These are phyloP conservation scores for Paecilomyces sp. DNA, from an alignment of 2,329 filamentous ascomycete species.

Conservation along the genomic window DNA sequence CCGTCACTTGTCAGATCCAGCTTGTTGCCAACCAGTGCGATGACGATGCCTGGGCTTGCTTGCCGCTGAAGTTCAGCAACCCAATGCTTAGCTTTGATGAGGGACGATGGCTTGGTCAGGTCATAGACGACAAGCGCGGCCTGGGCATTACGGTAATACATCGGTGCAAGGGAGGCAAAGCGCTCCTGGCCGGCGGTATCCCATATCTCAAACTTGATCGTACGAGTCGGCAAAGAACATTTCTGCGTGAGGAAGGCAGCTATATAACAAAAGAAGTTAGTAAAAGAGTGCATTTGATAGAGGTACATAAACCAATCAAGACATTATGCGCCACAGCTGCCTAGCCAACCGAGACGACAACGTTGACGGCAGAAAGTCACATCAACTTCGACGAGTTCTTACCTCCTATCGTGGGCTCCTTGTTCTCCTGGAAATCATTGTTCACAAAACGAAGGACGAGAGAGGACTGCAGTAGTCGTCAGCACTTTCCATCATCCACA, in stretches of 20 bases:
- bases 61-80: slow-evolving; percentile 95
- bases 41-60: slow-evolving; percentile 92
- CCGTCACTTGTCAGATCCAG: slow-evolving; percentile 68
- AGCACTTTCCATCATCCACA: slow-evolving; percentile 4
- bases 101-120: slow-evolving; percentile 89
- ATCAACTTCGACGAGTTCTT: slow-evolving; percentile 17
- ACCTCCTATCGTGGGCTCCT: slow-evolving; percentile 98
- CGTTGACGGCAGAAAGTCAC: background rate
- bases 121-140: slow-evolving; percentile 97
- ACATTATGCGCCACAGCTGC: background rate
- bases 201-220: slow-evolving; percentile 80
- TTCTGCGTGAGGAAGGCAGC: slow-evolving; percentile 98
- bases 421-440: slow-evolving; percentile 99
- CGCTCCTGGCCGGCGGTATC: slow-evolving; percentile 97
- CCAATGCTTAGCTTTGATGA: slow-evolving; percentile 98
- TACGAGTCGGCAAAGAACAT: slow-evolving; percentile 88
- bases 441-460: slow-evolving; percentile 97
- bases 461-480: slow-evolving; percentile 62
- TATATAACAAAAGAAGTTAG: slow-evolving; percentile 29
- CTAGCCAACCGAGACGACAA: background rate
- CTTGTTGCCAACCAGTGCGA: slow-evolving; percentile 95
- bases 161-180: slow-evolving; percentile 90
- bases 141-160: slow-evolving; percentile 99
- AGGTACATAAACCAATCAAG: background rate
- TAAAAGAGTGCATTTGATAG: slow-evolving; percentile 3